A percentile compares a stretch with the other conserved stretches of the same genome.
Conservation (phyloP, 2,329 filamentous ascomycete genomes). For the Ophiosphaerella herpotricha region DNA sequence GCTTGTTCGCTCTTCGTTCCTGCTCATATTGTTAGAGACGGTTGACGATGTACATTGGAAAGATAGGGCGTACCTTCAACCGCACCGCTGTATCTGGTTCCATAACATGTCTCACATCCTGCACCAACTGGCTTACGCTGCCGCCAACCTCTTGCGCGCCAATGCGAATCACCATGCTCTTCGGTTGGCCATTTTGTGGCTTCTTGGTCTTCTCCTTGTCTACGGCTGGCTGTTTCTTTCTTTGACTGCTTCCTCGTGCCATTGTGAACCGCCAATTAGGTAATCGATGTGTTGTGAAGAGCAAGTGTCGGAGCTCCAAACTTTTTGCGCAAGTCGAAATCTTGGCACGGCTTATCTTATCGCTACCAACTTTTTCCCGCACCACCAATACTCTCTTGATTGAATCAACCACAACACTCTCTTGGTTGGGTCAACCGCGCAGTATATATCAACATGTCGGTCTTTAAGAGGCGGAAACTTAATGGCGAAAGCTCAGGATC, state of each 20-base stretch:
- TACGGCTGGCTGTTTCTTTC: conserved; percentile 40
- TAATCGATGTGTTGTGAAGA: conserved; percentile 1
- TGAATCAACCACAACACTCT: too few species aligned
- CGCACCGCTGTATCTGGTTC: conserved; percentile 90
- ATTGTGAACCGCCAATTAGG: conserved; percentile 22
- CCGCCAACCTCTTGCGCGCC: conserved; percentile 91
- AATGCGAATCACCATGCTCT: conserved; percentile 98
- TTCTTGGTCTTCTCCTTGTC: conserved; percentile 56
- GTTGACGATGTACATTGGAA: background rate
- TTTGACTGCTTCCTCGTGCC: conserved; percentile 36
- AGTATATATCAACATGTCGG: conserved; percentile 40
- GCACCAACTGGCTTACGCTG: conserved; percentile 87
- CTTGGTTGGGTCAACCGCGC: conserved; percentile 4
- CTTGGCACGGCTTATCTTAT: conserved; percentile 31
- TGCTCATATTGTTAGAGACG: conserved; percentile 18
- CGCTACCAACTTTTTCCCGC: conserved; percentile 20
- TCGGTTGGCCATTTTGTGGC: conserved; percentile 71
- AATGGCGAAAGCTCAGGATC: conserved; percentile 15
- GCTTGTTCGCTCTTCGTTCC: conserved; percentile 83
- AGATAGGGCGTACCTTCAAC: conserved; percentile 63
- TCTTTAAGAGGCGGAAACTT: conserved; percentile 51
- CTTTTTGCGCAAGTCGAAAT: conserved; percentile 22
- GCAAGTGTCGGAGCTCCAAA: conserved; percentile 4
- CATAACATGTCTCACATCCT: conserved; percentile 92
- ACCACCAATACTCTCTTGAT: too few species aligned